phyloP scores from a whole-genome alignment of 495 filamentous ascomycete species.

The Aspergillus egyptiacus region DNA sequence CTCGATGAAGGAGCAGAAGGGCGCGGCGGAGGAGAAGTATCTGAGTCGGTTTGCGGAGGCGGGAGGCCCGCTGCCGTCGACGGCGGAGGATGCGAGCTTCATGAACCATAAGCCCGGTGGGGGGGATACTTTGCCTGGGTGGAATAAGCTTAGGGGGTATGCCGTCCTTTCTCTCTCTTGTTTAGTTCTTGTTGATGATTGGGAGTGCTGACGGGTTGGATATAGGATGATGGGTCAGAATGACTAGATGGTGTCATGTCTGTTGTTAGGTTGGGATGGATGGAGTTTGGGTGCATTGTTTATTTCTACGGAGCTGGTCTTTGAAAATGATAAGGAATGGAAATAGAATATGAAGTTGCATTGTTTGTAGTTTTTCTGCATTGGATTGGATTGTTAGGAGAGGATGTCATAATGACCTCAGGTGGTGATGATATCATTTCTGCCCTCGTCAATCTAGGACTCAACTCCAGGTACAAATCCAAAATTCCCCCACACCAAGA shows the following conservation, averaged over 20 bases:
- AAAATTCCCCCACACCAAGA: too few species aligned
- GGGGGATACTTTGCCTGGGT: constrained; percentile 4
- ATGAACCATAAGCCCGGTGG: constrained; percentile 4
- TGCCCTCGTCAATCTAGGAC: too few species aligned
- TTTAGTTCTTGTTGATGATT: not conserved
- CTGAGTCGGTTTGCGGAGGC: not conserved
- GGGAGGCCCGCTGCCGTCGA: not conserved
- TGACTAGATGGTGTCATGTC: not conserved
- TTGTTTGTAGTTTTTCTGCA: not conserved
- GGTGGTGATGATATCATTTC: too few species aligned
- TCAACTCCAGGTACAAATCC: too few species aligned
- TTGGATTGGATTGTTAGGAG: too few species aligned
- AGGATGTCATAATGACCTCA: constrained; percentile 6
- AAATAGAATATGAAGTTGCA: not conserved
- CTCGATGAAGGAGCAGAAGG: not conserved
- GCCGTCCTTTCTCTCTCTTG: not conserved
- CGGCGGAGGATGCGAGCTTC: not conserved
- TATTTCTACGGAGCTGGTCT: not conserved
- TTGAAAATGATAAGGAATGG: not conserved
- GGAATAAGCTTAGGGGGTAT: constrained; percentile 1
- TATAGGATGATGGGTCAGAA: not conserved
- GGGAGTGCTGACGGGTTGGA: not conserved
- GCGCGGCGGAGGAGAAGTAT: not conserved
- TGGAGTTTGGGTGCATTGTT: not conserved
- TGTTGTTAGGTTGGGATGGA: not conserved